phyloP scores from a whole-genome alignment of 441 rosid genomes.

The Jatropha multifida region DNA sequence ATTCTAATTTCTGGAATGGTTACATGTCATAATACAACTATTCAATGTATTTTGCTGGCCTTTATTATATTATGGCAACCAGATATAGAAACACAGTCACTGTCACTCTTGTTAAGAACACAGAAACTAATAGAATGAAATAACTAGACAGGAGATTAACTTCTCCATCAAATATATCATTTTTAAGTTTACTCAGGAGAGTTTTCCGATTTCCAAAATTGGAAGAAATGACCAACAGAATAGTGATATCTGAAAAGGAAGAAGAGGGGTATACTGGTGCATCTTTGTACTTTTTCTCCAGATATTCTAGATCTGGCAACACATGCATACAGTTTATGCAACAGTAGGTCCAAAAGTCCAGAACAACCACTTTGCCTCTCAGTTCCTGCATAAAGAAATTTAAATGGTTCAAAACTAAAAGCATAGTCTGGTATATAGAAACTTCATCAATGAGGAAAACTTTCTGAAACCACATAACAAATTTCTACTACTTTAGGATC shows the following conservation, averaged over 20 bases:
- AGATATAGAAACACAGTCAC: not conserved
- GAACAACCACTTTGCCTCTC: conserved; percentile 87
- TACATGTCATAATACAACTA: not conserved
- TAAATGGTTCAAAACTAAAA: conserved; percentile 20
- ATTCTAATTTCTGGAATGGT: no score
- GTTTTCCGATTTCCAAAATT: not conserved
- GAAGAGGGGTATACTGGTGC: conserved; percentile 58
- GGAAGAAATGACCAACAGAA: not conserved
- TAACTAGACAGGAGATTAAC: not conserved
- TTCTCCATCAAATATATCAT: not conserved
- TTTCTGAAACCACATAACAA: not conserved
- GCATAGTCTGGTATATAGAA: not conserved
- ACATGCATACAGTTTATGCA: conserved; percentile 98
- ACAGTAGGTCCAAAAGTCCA: conserved; percentile 99
- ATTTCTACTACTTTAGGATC: not conserved
- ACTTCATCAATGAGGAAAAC: not conserved
- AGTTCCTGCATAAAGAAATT: conserved; percentile 59
- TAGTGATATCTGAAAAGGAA: conserved; percentile 19
- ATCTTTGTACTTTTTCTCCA: conserved; percentile 91
- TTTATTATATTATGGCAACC: not conserved
- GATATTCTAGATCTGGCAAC: conserved; percentile 79
- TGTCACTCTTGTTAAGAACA: not conserved
- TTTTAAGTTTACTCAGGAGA: not conserved
- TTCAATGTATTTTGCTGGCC: not conserved
- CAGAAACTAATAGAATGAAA: not conserved